Conservation (phyloP, 345 rosid genomes). For the Arabis hirsuta region DNA sequence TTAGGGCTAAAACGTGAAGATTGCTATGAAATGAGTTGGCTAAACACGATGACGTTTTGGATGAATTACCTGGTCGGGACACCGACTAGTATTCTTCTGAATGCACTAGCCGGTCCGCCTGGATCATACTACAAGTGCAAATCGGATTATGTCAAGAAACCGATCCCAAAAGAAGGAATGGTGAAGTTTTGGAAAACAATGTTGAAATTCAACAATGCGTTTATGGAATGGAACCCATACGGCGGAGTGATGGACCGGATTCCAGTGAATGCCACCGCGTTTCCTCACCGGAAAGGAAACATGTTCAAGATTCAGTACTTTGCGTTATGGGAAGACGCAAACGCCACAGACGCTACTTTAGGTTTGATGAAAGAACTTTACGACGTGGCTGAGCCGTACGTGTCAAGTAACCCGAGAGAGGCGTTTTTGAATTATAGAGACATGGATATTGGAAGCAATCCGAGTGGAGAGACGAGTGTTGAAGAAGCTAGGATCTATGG, state of each 20-base stretch:
- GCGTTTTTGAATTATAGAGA: too few relatives aligned
- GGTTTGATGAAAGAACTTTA: too few relatives aligned
- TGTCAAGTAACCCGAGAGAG: too few relatives aligned
- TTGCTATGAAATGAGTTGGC: constrained; percentile 50
- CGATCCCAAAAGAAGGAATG: constrained; percentile 37
- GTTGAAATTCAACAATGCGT: constrained; percentile 37
- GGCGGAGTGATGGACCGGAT: constrained; percentile 58
- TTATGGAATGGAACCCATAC: constrained; percentile 52
- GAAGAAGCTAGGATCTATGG: too few relatives aligned
- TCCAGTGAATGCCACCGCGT: constrained; percentile 44
- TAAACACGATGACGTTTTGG: constrained; percentile 38
- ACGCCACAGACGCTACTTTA: too few relatives aligned
- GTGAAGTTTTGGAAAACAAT: constrained; percentile 45
- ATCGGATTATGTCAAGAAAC: constrained; percentile 46
- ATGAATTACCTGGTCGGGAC: constrained; percentile 28
- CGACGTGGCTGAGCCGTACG: too few relatives aligned
- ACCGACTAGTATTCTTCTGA: constrained; percentile 24
- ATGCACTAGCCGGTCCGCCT: constrained; percentile 11
- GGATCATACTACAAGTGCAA: constrained; percentile 39
- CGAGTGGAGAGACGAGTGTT: too few relatives aligned
- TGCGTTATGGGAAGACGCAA: too few relatives aligned
- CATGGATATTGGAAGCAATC: too few relatives aligned
- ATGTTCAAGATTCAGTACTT: constrained; percentile 1
- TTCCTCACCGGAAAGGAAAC: constrained; percentile 56
- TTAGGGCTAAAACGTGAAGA: constrained; percentile 45